phyloP scores from a whole-genome alignment of 2,329 filamentous ascomycete species.

The Neopestalotiopsis rosae region DNA sequence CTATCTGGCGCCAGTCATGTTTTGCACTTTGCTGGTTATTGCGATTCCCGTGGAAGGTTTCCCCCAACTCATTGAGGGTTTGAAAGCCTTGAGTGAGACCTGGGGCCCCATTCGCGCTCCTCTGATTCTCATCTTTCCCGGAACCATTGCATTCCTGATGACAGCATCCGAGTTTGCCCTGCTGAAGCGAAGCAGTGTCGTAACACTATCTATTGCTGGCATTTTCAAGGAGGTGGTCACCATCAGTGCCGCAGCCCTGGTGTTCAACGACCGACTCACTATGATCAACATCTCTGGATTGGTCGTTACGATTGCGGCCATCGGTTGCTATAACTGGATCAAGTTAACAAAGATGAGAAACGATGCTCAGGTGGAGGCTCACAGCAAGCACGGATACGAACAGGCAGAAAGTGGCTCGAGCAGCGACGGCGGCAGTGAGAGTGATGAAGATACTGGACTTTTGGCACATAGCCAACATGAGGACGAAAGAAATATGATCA shows the following conservation, averaged over 20 bases:
- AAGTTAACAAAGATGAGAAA: conserved; percentile 89
- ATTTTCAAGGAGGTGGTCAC: conserved; percentile 99
- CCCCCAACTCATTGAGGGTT: conserved; percentile 67
- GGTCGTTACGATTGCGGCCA: conserved; percentile 85
- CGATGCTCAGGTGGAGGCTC: conserved; percentile 66
- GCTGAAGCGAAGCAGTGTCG: conserved; percentile 91
- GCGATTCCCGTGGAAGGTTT: conserved; percentile 88
- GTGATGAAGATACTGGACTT: conserved; percentile 54
- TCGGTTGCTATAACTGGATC: conserved; percentile 90
- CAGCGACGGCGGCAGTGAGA: conserved; percentile 46
- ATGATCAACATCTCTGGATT: conserved; percentile 86
- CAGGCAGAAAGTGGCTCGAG: conserved; percentile 38
- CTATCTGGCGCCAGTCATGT: conserved; percentile 98
- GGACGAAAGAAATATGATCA: conserved; percentile 43
- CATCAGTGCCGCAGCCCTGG: conserved; percentile 83
- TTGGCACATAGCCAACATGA: conserved; percentile 47
- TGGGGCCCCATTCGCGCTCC: conserved; percentile 73
- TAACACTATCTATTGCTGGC: conserved; percentile 93
- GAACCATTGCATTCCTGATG: conserved; percentile 92
- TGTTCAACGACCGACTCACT: conserved; percentile 89
- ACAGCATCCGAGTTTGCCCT: conserved; percentile 95
- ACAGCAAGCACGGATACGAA: conserved; percentile 43
- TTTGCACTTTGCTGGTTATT: conserved; percentile 77
- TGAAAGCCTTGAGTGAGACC: conserved; percentile 65
- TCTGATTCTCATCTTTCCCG: conserved; percentile 84